Conservation (phyloP, 345 rosid species). For the Limnanthes douglasii region DNA sequence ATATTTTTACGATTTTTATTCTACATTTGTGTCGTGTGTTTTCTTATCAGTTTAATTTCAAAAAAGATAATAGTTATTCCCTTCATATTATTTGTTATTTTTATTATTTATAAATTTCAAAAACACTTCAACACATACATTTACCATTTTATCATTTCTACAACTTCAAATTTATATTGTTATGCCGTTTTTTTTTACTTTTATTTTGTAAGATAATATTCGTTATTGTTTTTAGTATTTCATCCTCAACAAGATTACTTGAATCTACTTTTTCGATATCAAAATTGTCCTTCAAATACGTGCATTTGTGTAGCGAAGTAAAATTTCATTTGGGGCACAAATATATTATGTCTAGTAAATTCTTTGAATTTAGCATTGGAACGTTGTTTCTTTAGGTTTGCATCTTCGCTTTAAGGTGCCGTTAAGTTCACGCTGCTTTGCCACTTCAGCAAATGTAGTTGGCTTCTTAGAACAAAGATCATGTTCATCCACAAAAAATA, state of each 20-base stretch:
- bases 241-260: constrained; percentile 24
- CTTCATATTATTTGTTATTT: too few species aligned
- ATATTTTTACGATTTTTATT: too few species aligned
- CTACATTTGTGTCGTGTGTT: too few species aligned
- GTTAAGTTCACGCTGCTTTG: constrained; percentile 69
- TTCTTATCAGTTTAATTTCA: too few species aligned
- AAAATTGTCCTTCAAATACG: constrained; percentile 52
- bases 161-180: too few species aligned
- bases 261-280: constrained; percentile 47
- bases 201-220: too few species aligned
- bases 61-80: too few species aligned
- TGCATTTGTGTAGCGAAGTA: constrained; percentile 52
- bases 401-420: constrained; percentile 48
- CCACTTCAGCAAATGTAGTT: constrained; percentile 44
- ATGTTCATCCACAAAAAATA: constrained; percentile 64
- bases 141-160: too few species aligned
- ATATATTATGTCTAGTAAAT: constrained; percentile 85
- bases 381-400: constrained; percentile 54
- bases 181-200: too few species aligned
- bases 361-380: constrained; percentile 89
- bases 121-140: too few species aligned
- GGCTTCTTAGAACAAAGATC: constrained; percentile 50
- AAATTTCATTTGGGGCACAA: constrained; percentile 89
- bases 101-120: too few species aligned
- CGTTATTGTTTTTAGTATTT: constrained; percentile 51